phyloP scores from a whole-genome alignment of 352 stramenopile species.

The Globisporangium echinulatum region DNA sequence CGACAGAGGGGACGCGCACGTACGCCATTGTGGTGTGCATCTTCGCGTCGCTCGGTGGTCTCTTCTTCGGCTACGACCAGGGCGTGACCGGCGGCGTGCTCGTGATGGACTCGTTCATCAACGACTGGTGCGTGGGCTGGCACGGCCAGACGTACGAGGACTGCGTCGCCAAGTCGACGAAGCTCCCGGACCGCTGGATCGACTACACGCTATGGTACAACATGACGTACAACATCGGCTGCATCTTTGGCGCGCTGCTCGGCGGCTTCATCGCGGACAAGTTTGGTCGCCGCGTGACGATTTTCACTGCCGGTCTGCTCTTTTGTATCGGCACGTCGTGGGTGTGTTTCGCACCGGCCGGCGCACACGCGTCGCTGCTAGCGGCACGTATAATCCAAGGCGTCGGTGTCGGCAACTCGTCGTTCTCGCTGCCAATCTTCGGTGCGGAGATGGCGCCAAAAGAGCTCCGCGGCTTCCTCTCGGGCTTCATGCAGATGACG shows the following conservation, averaged over 20 bases:
- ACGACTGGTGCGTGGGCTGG: constrained; percentile 18
- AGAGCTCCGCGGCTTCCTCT: constrained; percentile 27
- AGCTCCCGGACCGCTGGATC: constrained; percentile 18
- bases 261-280: constrained; percentile 13
- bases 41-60: constrained; percentile 4
- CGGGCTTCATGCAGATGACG: constrained; percentile 33
- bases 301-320: constrained; percentile 16
- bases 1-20: background rate
- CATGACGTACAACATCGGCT: constrained; percentile 29
- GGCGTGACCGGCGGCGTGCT: constrained; percentile 10
- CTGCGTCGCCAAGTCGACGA: background rate
- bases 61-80: constrained; percentile 9
- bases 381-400: constrained; percentile 15
- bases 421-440: constrained; percentile 21
- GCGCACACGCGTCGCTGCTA: constrained; percentile 6
- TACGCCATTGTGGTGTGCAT: constrained; percentile 31
- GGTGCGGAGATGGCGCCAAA: constrained; percentile 29
- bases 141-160: constrained; percentile 9
- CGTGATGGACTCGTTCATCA: constrained; percentile 19
- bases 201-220: constrained; percentile 32
- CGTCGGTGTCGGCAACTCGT: constrained; percentile 23
- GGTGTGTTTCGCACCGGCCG: constrained; percentile 2
- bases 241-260: constrained; percentile 4
- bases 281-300: constrained; percentile 15
- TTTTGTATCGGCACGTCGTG: constrained; percentile 19